Evolutionary conservation across 768 basidiomycete genomes (phyloP).

Genomic region (Tylopilus intermedius): DNA sequence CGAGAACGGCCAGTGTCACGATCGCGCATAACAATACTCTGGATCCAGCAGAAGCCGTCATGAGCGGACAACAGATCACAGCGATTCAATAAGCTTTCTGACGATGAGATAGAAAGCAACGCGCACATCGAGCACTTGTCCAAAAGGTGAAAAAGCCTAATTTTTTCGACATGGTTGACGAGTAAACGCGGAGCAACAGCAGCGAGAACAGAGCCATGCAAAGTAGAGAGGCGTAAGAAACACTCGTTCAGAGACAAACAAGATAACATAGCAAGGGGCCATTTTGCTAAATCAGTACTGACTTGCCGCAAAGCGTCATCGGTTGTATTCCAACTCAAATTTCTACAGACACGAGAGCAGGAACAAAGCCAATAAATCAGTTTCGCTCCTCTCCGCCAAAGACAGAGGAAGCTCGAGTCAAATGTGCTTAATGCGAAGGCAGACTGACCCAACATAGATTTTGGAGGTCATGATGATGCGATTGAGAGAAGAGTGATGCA

Average conservation of each 20-base stretch:
- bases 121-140: constrained; percentile 90
- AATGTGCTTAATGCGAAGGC: constrained; percentile 44
- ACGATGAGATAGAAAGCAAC: constrained; percentile 31
- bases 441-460: constrained; percentile 94
- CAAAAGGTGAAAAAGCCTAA: constrained; percentile 80
- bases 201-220: constrained; percentile 20
- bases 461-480: constrained; percentile 56
- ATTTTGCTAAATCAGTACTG: constrained; percentile 50
- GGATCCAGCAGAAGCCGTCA: constrained; percentile 33
- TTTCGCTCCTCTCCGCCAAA: constrained; percentile 42
- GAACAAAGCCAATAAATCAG: constrained; percentile 47
- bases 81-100: constrained; percentile 18
- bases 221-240: constrained; percentile 29
- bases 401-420: constrained; percentile 43
- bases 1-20: constrained; percentile 96
- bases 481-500: constrained; percentile 20
- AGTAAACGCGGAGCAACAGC: constrained; percentile 15
- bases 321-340: constrained; percentile 94
- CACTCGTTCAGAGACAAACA: constrained; percentile 28
- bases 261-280: constrained; percentile 44
- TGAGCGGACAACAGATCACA: constrained; percentile 1
- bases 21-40: constrained; percentile 99
- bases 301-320: constrained; percentile 87
- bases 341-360: constrained; percentile 58
- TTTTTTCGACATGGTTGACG: constrained; percentile 18